Evolutionary conservation across 176 grass and related monocot species (phyloP).

Genomic region (Triticum aestivum): IWGSC_CS_RefSeq_v2.1 NC_057794.1:436943233-436943732

Average conservation of each 20-base stretch:
- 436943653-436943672: neutral
- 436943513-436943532: neutral
- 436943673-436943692: neutral
- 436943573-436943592: neutral
- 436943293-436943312: neutral
- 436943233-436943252: neutral
- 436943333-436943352: neutral
- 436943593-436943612: neutral
- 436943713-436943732: neutral
- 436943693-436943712: neutral
- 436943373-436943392: neutral
- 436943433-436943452: neutral
- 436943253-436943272: neutral
- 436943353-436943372: neutral
- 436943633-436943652: neutral
- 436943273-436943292: constrained; percentile 12
- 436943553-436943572: neutral
- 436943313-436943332: neutral
- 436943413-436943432: neutral
- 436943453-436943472: neutral
- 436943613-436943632: neutral
- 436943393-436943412: neutral
- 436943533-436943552: neutral
- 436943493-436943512: neutral
- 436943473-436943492: neutral